Base-by-base conservation (phyloP, 257 asterid genomes). In the Penstemon davidsonii region DNA sequence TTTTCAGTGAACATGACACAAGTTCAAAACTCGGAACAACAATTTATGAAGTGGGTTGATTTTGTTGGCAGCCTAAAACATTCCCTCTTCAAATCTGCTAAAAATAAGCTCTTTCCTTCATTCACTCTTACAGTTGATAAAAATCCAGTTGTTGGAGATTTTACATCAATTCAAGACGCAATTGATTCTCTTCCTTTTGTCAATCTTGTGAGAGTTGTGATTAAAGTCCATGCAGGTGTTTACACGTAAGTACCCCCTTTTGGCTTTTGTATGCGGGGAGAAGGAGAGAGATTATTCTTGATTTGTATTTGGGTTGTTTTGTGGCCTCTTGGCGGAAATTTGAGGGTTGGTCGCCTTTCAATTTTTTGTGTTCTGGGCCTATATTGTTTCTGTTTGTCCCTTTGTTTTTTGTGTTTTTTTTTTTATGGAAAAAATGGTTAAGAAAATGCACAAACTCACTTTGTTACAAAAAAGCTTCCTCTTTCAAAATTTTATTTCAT, bases 151-250 rank as follows among this genome's bases (percentile, higher is more conserved):
- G 10, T 19, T 12, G 99, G 97, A 3, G 97, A 93, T 56, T 93
- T 93, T 64, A 88, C 96, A 0, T 61, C 91, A 0, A 88, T 93
- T 55, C 99, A 93, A 49, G 95, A 90, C 3, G 97, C 99, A 37
- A 67, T 93, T 68, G 97, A 93, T 67, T 93, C 97, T 53, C 92
- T 93, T 25, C 99, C 97, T 1, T 2, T 72, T 4, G 45, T 90
- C 71, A 93, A 93, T 75, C 82, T 84, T n/a, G 79, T 93, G 3
- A 78, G 99, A 50, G 97, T 87, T 56, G 79, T 88, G 60, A 90
- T 93, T 86, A 84, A 69, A 46, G 83, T 93, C 68, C 94, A 88
- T 84, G 88, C 96, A 66, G 99, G 99, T 4, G 74, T 88, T 78
- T 93, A 93, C 86, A 84, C 73, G 99, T 93, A 47, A 80, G 96